Evolutionary conservation across 352 stramenopile genomes (phyloP).

Genomic region (Globisporangium megalacanthum): DNA sequence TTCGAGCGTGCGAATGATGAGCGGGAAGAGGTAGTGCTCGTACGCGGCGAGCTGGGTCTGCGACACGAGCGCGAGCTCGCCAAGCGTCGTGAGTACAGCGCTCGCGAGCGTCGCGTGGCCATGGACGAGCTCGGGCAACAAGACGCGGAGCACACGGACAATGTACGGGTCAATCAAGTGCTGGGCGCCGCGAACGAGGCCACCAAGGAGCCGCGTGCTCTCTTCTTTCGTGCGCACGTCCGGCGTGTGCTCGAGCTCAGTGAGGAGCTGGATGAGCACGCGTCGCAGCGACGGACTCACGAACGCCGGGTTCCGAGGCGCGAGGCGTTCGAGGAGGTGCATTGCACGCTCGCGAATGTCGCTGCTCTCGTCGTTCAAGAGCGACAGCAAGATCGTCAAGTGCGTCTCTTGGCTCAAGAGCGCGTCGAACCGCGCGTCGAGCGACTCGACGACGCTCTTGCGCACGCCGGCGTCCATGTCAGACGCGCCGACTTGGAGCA

Average conservation of each 20-base stretch:
- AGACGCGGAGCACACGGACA: constrained; percentile 61
- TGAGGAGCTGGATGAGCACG: constrained; percentile 93
- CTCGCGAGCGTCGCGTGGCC: constrained; percentile 77
- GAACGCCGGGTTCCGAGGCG: constrained; percentile 92
- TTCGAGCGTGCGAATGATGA: constrained; percentile 95
- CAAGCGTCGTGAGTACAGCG: constrained; percentile 74
- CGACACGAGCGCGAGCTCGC: constrained; percentile 91
- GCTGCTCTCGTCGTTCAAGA: constrained; percentile 92
- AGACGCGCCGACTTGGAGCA: constrained; percentile 91
- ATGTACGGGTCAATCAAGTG: constrained; percentile 86
- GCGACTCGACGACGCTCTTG: constrained; percentile 90
- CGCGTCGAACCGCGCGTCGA: constrained; percentile 92
- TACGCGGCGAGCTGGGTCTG: constrained; percentile 90
- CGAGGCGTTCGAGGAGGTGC: constrained; percentile 91
- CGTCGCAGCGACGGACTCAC: constrained; percentile 93
- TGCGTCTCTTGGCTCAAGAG: constrained; percentile 92
- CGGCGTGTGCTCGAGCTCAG: constrained; percentile 92
- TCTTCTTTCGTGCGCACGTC: constrained; percentile 86
- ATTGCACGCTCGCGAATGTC: constrained; percentile 90
- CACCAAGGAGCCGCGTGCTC: constrained; percentile 79
- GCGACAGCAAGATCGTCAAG: constrained; percentile 91
- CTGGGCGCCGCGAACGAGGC: constrained; percentile 79
- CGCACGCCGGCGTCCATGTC: constrained; percentile 90
- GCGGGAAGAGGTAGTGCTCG: constrained; percentile 92
- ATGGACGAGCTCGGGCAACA: constrained; percentile 85